A percentile compares a stretch with the other conserved stretches of the same genome.
phyloP scores from a whole-genome alignment of 768 basidiomycete genomes.

The Rhodosporidiobolus odoratus region DNA sequence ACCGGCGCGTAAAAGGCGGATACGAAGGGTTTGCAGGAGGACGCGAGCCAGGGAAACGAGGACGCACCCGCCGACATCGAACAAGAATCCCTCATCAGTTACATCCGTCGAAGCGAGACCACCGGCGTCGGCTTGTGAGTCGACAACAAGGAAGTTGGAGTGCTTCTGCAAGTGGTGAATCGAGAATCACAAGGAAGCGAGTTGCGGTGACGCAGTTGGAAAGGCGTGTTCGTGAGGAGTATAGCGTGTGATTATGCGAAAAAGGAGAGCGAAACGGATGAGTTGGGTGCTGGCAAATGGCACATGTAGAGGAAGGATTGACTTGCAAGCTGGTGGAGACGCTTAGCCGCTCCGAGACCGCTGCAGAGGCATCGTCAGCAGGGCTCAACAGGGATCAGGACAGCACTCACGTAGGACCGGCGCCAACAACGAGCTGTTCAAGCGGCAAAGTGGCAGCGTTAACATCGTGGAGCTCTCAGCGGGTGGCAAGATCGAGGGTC shows the following conservation, averaged over 20 bases:
- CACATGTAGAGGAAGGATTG: neutral
- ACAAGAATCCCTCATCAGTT: conserved; percentile 48
- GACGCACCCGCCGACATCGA: conserved; percentile 47
- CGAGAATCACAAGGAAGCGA: no score
- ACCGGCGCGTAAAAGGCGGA: neutral
- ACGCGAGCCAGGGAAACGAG: conserved; percentile 29
- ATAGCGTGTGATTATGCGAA: neutral
- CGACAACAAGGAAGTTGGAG: conserved; percentile 44
- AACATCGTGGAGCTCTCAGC: neutral
- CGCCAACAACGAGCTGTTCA: conserved; percentile 44
- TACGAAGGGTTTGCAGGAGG: no score
- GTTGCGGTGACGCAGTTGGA: no score
- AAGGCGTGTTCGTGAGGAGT: no score
- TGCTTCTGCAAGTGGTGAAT: conserved; percentile 37
- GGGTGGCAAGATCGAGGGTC: neutral
- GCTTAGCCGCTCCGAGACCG: conserved; percentile 49
- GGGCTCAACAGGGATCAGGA: neutral
- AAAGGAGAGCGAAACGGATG: neutral
- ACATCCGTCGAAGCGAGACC: conserved; percentile 48
- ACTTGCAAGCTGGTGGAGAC: conserved; percentile 46
- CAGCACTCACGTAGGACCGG: conserved; percentile 45
- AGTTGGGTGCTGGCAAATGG: neutral
- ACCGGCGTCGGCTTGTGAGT: conserved; percentile 44
- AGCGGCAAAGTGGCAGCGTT: neutral
- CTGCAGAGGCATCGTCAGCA: conserved; percentile 25